phyloP scores from a whole-genome alignment of 169 alveolate genomes.

The Plasmodium inui region DNA sequence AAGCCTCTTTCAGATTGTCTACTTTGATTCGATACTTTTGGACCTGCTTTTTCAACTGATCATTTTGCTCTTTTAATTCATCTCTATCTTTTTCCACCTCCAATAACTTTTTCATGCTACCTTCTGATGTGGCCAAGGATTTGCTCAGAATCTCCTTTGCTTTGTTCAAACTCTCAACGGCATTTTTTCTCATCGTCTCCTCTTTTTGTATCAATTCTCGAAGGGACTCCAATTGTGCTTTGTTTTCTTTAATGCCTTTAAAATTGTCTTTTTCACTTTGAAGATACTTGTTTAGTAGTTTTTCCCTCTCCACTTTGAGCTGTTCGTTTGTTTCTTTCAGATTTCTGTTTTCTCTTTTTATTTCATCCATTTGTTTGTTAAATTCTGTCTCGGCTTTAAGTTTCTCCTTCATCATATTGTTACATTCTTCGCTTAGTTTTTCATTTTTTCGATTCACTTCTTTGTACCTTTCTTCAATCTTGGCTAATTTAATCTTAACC shows the following conservation, averaged over 20 bases:
- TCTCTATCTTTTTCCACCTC: slow-evolving; percentile 18
- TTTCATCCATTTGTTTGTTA: slow-evolving; percentile 8
- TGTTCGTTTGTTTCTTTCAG: background rate
- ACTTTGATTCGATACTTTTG: background rate
- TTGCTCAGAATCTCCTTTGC: slow-evolving; percentile 36
- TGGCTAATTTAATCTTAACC: slow-evolving; percentile 23
- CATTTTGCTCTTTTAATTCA: background rate
- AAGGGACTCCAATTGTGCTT: background rate
- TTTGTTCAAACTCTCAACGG: slow-evolving; percentile 20
- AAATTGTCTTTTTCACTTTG: slow-evolving; percentile 3
- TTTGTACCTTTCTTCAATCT: slow-evolving; percentile 29
- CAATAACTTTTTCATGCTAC: slow-evolving; percentile 1
- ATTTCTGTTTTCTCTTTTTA: background rate
- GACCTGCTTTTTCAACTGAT: background rate
- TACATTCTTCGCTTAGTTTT: background rate
- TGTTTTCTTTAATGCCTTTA: background rate
- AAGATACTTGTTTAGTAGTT: background rate
- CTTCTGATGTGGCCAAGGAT: slow-evolving; percentile 25
- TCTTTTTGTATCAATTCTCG: background rate
- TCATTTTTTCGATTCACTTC: slow-evolving; percentile 21
- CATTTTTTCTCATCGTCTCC: slow-evolving; percentile 1
- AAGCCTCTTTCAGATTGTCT: slow-evolving; percentile 6
- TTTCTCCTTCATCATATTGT: slow-evolving; percentile 11
- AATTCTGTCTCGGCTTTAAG: background rate
- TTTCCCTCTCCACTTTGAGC: background rate